A percentile compares a stretch with the other conserved stretches of the same genome.
Evolutionary conservation across 257 asterid species (phyloP).

Genomic region (Anisodus tanguticus): DNA sequence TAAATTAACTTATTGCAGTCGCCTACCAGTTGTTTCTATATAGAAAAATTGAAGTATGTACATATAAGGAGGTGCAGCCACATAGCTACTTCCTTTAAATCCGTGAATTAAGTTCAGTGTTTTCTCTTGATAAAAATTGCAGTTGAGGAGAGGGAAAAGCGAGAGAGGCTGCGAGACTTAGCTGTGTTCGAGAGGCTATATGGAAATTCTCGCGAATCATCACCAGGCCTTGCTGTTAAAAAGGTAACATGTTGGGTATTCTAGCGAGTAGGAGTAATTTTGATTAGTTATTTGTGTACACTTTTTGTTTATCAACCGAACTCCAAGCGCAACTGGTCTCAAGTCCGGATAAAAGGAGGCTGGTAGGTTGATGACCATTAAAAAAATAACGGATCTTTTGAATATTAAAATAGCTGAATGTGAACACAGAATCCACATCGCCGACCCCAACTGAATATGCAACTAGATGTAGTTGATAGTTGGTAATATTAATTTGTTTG

Average conservation of each 20-base stretch:
- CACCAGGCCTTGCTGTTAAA: constrained; percentile 84
- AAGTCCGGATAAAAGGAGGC: background rate
- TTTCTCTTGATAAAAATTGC: constrained; percentile 15
- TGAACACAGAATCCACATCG: background rate
- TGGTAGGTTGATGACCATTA: background rate
- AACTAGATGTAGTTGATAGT: background rate
- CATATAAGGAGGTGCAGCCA: no score
- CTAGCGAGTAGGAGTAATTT: background rate
- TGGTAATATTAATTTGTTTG: background rate
- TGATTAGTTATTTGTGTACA: background rate
- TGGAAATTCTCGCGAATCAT: constrained; percentile 75
- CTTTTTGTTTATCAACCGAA: constrained; percentile 10
- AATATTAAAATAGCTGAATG: background rate
- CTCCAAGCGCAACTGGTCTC: constrained; percentile 8
- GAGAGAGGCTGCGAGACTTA: constrained; percentile 90
- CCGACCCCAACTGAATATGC: background rate
- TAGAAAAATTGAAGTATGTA: no score
- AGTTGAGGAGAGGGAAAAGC: constrained; percentile 82
- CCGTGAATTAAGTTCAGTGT: no score
- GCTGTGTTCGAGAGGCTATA: constrained; percentile 88
- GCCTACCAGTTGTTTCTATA: no score
- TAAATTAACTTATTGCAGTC: no score
- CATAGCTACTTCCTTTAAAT: no score
- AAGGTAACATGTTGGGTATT: constrained; percentile 53
- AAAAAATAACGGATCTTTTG: background rate